Base-by-base conservation (phyloP, 495 filamentous ascomycete genomes). In the Aspergillus baeticus region DNA sequence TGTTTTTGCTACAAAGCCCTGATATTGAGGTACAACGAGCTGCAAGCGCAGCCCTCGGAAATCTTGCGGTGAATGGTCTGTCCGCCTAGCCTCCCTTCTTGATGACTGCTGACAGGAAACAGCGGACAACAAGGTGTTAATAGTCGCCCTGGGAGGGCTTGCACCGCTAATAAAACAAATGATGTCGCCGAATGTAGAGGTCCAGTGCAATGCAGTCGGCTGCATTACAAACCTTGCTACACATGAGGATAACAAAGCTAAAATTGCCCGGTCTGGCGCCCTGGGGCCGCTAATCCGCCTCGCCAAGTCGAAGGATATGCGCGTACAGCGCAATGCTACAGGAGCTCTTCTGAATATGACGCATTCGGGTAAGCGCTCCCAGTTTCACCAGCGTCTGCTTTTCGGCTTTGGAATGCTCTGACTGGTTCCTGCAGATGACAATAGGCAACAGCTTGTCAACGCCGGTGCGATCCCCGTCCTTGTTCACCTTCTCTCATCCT, bases 221-320 rank as follows among this genome's bases (percentile, higher is more conserved):
- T 98, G 94, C 75, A 98, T 98, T 64, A 98, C 94, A 5, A 98
- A 98, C 66, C 73, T 98, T 26, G 94, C 94, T 55, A 98, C 94
- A 1, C 94, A 98, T 65, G 94, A 98, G 73, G 94, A 98, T 51
- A 98, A 98, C 74, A 98, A 98, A 77, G 91, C 95, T 38, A 97
- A 95, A 74, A 98, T 98, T 64, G 95, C 94, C 60, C 85, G 90
- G 42, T 98, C 95, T 10, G 94, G 95, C 22, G 95, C 94, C 35
- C 76, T 98, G 59, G 88, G 85, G 14, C 95, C 94, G 6, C 76
- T 98, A 51, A 98, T 95, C 26, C 82, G 89, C 55, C 77, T 98
- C 42, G 94, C 94, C 49, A 96, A 94, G 71, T 97, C 94, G 13
- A 97, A 94, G 72, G 94, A 98, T 60, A 97, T 97, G 95, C 84